Base-by-base conservation (phyloP, 1,139 yeast species). In the Zhuliangozyma blackwelliae region DNA sequence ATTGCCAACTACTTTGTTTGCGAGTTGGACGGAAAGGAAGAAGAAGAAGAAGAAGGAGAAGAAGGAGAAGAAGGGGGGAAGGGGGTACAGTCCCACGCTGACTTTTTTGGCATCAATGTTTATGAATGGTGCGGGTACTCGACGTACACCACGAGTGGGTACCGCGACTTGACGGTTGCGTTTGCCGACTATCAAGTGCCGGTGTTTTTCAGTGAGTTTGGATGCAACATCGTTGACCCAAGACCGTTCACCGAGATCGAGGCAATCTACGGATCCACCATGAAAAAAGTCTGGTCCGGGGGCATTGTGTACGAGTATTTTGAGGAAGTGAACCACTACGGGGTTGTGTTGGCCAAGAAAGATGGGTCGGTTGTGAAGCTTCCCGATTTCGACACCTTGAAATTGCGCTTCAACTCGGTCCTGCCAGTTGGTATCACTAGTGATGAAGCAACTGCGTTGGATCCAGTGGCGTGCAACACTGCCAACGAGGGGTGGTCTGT, bases 71-170 rank as follows among this genome's bases (percentile, higher is more conserved):
- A 32, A n/a, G 50, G 46, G 8, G 10, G 9, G 7, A 21, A 7
- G 5, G 10, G 9, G 7, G 23, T 22, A 7, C 63, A 46, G 8
- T 34, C 49, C 5, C 45, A 43, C 12, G 63, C 72, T 8, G 84
- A 78, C 48, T 78, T 78, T 47, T 71, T 75, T 48, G 83, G 81
- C 1, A 62, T 78, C 34, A 78, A 78, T 48, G 77, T 77, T 73
- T 78, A 77, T 51, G 82, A 77, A 50, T 79, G 85, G 84, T 79
- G 85, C 59, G 85, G 84, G 0, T 72, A 75, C 44, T 77, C 83
- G 1, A 65, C 77, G 6, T 77, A 65, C 50, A 64, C 69, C 11
- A 65, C 75, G 3, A 75, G 81, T 33, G 84, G 84, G 0, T 78
- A 76, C 45, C 59, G 68, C 41, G 81, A 75, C 23, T 59, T 82